A percentile compares a stretch with the other conserved stretches of the same genome.
Conservation (phyloP, 768 basidiomycete species). For the Boletus insuetus region DNA sequence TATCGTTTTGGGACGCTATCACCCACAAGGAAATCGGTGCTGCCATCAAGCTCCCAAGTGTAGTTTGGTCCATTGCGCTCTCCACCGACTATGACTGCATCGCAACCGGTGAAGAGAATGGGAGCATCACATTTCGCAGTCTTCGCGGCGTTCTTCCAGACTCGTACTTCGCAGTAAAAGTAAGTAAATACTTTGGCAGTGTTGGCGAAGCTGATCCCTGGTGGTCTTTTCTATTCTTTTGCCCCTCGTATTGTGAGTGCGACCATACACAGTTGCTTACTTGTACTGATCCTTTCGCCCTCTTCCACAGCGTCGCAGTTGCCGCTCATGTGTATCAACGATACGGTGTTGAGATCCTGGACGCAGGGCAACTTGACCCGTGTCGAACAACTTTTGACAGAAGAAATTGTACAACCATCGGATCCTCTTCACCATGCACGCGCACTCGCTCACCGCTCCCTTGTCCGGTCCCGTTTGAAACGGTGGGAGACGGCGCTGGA, state of each 20-base stretch:
- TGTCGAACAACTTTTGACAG: not conserved
- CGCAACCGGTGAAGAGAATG: not conserved
- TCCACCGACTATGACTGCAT: conserved; percentile 1
- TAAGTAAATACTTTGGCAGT: not conserved
- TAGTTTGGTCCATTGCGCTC: not conserved
- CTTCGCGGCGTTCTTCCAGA: not conserved
- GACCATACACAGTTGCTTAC: not conserved
- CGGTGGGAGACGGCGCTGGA: not conserved
- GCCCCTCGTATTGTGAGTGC: not conserved
- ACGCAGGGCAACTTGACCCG: not conserved
- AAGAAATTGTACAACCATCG: not conserved
- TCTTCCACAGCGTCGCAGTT: not conserved
- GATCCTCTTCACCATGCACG: not conserved
- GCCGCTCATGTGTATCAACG: not conserved
- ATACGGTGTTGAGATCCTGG: not conserved
- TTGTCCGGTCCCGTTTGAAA: not conserved
- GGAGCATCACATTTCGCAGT: not conserved
- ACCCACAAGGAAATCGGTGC: not conserved
- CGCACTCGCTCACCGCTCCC: not conserved
- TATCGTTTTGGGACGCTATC: conserved; percentile 6
- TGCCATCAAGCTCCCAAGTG: not conserved
- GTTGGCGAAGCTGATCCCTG: not conserved
- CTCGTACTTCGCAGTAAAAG: not conserved
- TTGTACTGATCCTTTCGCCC: not conserved
- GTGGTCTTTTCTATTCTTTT: not conserved